Evolutionary conservation across 2,329 filamentous ascomycete species (phyloP).

Genomic region (Fusarium sp.): DNA sequence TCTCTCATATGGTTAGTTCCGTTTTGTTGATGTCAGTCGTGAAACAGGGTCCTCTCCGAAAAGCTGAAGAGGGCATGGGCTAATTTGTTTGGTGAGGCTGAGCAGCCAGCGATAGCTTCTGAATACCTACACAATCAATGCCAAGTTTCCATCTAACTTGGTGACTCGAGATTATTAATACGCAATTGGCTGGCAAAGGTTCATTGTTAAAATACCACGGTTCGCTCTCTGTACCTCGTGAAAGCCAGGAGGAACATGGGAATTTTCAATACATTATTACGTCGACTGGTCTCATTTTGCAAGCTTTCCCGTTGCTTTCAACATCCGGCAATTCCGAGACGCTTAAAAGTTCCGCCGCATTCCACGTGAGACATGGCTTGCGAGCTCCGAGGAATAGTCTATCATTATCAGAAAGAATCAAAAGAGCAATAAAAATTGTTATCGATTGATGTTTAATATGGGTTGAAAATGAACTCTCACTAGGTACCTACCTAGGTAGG

Average conservation of each 20-base stretch:
- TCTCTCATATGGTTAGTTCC: constrained; percentile 24
- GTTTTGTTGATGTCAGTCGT: constrained; percentile 36
- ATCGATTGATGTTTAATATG: not conserved
- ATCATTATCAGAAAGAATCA: not conserved
- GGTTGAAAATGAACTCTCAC: not conserved
- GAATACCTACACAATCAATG: not conserved
- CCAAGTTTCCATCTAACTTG: not conserved
- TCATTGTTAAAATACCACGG: not conserved
- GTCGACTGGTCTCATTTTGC: not conserved
- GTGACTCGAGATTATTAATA: not conserved
- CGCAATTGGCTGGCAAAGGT: not conserved
- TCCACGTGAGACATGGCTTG: constrained; percentile 5
- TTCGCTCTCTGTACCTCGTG: not conserved
- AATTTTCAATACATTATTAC: not conserved
- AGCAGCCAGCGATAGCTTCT: not conserved
- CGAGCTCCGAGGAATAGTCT: not conserved
- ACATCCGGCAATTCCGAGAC: constrained; percentile 22
- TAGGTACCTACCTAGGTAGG: not conserved
- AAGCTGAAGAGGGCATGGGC: constrained; percentile 17
- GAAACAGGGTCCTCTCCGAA: constrained; percentile 33
- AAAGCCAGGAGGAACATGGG: not conserved
- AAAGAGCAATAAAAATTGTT: not conserved
- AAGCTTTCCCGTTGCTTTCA: not conserved
- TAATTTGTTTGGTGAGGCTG: constrained; percentile 14
- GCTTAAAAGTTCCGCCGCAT: not conserved